Evolutionary conservation across 202 grass and related monocot species (phyloP).

Genomic region (Schoenoplectus triqueter): DNA sequence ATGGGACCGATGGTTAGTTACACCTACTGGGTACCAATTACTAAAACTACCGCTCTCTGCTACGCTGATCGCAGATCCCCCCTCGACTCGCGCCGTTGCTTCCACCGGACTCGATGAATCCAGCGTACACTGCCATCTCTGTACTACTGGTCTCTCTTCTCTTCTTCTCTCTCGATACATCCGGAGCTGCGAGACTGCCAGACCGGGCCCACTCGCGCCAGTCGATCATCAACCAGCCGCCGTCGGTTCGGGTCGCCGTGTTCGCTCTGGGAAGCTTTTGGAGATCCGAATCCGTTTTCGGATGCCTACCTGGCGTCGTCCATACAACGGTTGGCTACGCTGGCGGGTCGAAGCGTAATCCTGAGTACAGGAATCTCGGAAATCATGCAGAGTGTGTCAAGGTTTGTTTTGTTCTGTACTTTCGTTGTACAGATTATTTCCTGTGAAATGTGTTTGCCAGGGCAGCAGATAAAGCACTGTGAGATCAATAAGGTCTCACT

Average conservation of each 20-base stretch:
- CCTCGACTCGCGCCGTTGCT: background rate
- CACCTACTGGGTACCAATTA: background rate
- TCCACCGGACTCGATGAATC: slow-evolving; percentile 35
- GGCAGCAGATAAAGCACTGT: background rate
- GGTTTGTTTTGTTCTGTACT: slow-evolving; percentile 37
- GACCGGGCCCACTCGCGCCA: slow-evolving; percentile 35
- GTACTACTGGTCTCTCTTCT: slow-evolving; percentile 42
- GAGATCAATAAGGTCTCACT: background rate
- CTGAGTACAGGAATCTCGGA: slow-evolving; percentile 79
- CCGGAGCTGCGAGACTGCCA: slow-evolving; percentile 33
- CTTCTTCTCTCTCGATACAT: background rate
- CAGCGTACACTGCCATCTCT: background rate
- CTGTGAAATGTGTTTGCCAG: background rate
- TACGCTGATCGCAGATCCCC: slow-evolving; percentile 14
- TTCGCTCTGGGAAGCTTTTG: slow-evolving; percentile 97
- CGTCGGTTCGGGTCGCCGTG: slow-evolving; percentile 46
- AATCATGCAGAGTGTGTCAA: slow-evolving; percentile 97
- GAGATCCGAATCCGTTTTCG: slow-evolving; percentile 80
- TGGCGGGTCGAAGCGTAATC: slow-evolving; percentile 70
- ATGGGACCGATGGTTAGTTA: background rate
- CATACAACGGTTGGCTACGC: slow-evolving; percentile 88
- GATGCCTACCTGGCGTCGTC: slow-evolving; percentile 73
- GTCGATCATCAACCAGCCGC: slow-evolving; percentile 34
- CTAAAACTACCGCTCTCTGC: background rate
- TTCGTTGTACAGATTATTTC: slow-evolving; percentile 3